Conservation (phyloP, 176 grass and related monocot species). For the Luzula sylvatica region DNA sequence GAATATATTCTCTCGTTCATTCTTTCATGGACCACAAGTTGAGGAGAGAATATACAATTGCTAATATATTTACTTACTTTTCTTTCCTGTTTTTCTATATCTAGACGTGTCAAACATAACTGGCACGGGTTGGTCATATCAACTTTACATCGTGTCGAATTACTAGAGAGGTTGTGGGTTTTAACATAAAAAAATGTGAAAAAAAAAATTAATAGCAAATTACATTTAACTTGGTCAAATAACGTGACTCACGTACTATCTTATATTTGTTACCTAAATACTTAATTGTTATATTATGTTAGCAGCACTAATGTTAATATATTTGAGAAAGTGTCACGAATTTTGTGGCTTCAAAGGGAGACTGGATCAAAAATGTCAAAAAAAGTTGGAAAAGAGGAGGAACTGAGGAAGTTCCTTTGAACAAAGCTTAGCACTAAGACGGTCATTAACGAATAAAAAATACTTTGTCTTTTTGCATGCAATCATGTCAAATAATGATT, state of each 20-base stretch:
- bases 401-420: slow-evolving; percentile 11
- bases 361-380: not conserved
- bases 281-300: no score
- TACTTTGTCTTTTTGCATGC: not conserved
- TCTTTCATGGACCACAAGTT: slow-evolving; percentile 7
- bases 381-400: slow-evolving; percentile 12
- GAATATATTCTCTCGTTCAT: slow-evolving; percentile 19
- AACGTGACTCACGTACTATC: no score
- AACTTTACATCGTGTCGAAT: not conserved
- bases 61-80: slow-evolving; percentile 4
- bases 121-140: not conserved
- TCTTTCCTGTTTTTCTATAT: not conserved
- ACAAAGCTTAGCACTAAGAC: slow-evolving; percentile 1
- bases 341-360: not conserved
- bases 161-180: not conserved
- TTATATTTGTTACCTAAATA: no score
- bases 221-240: no score
- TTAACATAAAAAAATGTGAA: not conserved
- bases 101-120: no score
- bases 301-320: not conserved
- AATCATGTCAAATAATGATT: slow-evolving; percentile 11
- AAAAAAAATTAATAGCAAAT: not conserved
- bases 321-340: not conserved
- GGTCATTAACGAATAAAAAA: slow-evolving; percentile 1
- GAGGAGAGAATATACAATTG: slow-evolving; percentile 14